Conservation (phyloP, 768 basidiomycete genomes). For the Lanmaoa pseudosensibilis region DNA sequence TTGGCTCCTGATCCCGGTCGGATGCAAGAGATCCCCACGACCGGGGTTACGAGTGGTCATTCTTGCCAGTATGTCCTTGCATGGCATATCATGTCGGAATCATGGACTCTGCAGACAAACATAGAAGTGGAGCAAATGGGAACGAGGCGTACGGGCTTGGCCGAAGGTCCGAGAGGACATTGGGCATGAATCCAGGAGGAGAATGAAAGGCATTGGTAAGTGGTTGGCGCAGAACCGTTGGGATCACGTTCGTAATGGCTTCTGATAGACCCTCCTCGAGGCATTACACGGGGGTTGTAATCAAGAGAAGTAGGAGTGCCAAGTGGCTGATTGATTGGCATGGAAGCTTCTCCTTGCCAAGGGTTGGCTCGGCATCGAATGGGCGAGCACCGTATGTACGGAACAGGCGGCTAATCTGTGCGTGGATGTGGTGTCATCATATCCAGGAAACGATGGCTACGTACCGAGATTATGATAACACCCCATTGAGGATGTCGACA, state of each 20-base stretch:
- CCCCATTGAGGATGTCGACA: not conserved
- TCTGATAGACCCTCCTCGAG: conserved; percentile 14
- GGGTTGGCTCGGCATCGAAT: not conserved
- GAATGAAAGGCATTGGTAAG: not conserved
- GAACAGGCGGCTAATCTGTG: conserved; percentile 1
- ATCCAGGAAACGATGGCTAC: not conserved
- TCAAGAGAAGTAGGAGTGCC: conserved; percentile 4
- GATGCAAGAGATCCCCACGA: not conserved
- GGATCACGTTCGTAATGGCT: conserved; percentile 7
- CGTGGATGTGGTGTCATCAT: not conserved
- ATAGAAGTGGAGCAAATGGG: not conserved
- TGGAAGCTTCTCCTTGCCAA: conserved; percentile 13
- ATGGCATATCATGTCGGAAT: conserved; percentile 1
- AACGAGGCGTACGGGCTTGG: not conserved
- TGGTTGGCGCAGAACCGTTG: not conserved
- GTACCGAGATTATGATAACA: conserved; percentile 1
- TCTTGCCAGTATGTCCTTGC: not conserved
- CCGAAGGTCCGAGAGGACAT: not conserved
- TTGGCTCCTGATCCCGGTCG: conserved; percentile 1
- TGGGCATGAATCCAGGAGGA: not conserved
- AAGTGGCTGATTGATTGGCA: conserved; percentile 18
- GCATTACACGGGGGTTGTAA: conserved; percentile 2
- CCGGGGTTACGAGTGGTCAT: not conserved
- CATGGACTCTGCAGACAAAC: not conserved
- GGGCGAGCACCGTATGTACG: not conserved